These are phyloP conservation scores for Pichia sp. DNA, from an alignment of 1,139 yeast genomes.

Conservation along the genomic window DNA sequence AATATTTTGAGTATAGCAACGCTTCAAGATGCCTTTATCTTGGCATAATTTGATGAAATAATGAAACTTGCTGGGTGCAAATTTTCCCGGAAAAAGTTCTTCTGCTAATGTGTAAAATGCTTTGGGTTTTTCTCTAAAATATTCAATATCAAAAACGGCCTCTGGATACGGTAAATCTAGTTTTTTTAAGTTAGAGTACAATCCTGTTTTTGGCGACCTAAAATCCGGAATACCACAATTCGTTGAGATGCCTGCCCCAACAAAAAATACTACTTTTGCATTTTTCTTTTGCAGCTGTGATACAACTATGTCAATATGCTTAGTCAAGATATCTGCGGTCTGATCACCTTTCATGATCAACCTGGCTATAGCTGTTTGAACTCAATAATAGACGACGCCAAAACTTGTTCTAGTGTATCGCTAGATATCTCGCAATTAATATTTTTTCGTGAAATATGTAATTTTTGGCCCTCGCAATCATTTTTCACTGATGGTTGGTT, in stretches of 20 bases:
- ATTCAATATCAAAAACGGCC: slow-evolving; percentile 90
- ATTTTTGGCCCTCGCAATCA: slow-evolving; percentile 1
- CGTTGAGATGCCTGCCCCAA: slow-evolving; percentile 94
- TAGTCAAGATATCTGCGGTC: background rate
- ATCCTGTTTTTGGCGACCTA: slow-evolving; percentile 86
- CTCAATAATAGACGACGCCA: no score
- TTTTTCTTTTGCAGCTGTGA: slow-evolving; percentile 23
- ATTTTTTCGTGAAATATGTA: no score
- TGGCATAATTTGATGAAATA: slow-evolving; percentile 62
- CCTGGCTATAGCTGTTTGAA: no score
- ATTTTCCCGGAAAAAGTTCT: slow-evolving; percentile 85
- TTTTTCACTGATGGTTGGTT: no score
- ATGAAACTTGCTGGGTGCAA: slow-evolving; percentile 79
- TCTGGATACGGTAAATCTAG: slow-evolving; percentile 85
- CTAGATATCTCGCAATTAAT: no score
- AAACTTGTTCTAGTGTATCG: no score
- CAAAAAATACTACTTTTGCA: slow-evolving; percentile 40
- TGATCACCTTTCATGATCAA: background rate
- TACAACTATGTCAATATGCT: slow-evolving; percentile 22
- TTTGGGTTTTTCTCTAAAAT: slow-evolving; percentile 66
- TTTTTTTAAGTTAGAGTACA: slow-evolving; percentile 73
- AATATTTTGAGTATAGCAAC: slow-evolving; percentile 88
- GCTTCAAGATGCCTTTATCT: slow-evolving; percentile 53
- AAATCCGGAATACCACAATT: slow-evolving; percentile 94
- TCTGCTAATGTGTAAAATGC: slow-evolving; percentile 83